Evolutionary conservation across 2,329 filamentous ascomycete species (phyloP).

Genomic region (Pseudogymnoascus sp.): DNA sequence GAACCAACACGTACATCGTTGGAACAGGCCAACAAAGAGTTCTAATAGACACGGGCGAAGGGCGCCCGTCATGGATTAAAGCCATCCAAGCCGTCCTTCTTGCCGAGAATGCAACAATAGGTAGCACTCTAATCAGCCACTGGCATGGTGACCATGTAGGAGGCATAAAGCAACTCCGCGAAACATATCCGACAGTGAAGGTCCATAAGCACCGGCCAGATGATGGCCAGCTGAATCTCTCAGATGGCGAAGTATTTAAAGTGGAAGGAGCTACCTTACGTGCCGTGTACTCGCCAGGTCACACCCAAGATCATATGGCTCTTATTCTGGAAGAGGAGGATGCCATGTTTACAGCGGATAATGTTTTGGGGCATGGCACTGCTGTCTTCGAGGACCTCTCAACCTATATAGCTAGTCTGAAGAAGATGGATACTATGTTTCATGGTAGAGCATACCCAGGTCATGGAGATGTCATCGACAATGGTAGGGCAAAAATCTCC

Average conservation of each 20-base stretch:
- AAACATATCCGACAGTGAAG: constrained; percentile 51
- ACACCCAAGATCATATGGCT: constrained; percentile 74
- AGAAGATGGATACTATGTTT: constrained; percentile 59
- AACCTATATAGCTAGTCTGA: constrained; percentile 60
- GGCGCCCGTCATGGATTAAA: constrained; percentile 60
- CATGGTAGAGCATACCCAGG: constrained; percentile 72
- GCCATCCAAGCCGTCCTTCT: constrained; percentile 57
- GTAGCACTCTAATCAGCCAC: constrained; percentile 73
- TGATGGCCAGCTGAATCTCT: constrained; percentile 44
- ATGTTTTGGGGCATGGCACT: constrained; percentile 79
- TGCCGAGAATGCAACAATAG: constrained; percentile 60
- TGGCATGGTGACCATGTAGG: constrained; percentile 85
- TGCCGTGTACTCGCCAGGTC: constrained; percentile 62
- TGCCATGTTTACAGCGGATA: constrained; percentile 83
- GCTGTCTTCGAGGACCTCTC: constrained; percentile 73
- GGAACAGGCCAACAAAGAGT: constrained; percentile 66
- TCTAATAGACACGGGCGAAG: constrained; percentile 86
- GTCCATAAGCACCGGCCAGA: constrained; percentile 60
- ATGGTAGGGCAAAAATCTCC: constrained; percentile 61
- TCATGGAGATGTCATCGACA: constrained; percentile 70
- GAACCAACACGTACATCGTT: constrained; percentile 92
- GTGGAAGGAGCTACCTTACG: constrained; percentile 57
- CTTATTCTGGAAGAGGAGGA: constrained; percentile 70
- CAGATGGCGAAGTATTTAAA: constrained; percentile 44
- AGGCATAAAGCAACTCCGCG: constrained; percentile 63